These are phyloP conservation scores for Xylariaceae sp. DNA, from an alignment of 2,329 filamentous ascomycete genomes.

Conservation along the genomic window DNA sequence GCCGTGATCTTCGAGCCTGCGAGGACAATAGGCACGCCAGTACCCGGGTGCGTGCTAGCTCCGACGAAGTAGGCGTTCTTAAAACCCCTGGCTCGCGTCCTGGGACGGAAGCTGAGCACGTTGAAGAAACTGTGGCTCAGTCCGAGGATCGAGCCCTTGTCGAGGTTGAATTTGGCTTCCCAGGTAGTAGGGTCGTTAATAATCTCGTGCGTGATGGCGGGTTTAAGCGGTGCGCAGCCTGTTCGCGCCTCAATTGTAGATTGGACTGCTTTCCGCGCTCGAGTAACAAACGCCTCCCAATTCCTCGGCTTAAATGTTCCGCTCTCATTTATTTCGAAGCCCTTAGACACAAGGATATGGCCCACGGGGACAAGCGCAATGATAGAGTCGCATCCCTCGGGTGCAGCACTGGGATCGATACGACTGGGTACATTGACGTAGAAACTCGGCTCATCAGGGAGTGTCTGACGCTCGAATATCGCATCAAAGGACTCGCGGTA, in stretches of 20 bases:
- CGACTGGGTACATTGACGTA: constrained; percentile 72
- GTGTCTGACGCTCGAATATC: constrained; percentile 64
- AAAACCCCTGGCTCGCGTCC: constrained; percentile 48
- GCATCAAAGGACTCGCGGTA: constrained; percentile 69
- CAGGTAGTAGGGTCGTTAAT: constrained; percentile 62
- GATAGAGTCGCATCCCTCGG: constrained; percentile 57
- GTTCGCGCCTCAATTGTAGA: constrained; percentile 56
- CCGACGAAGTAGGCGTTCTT: constrained; percentile 63
- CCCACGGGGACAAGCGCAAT: constrained; percentile 69
- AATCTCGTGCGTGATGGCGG: constrained; percentile 53
- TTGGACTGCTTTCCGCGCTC: constrained; percentile 57
- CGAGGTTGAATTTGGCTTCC: constrained; percentile 65
- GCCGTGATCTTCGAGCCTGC: constrained; percentile 59
- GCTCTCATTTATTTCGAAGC: constrained; percentile 26
- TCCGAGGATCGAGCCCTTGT: constrained; percentile 68
- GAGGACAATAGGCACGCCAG: constrained; percentile 67
- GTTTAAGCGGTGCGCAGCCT: constrained; percentile 44
- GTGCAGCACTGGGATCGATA: constrained; percentile 63
- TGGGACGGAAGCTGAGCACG: constrained; percentile 60
- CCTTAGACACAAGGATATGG: constrained; percentile 51
- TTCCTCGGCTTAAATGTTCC: constrained; percentile 42
- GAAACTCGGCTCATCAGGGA: constrained; percentile 66
- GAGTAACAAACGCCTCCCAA: constrained; percentile 55
- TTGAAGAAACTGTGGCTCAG: constrained; percentile 70
- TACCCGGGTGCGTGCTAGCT: constrained; percentile 70